Base-by-base conservation (phyloP, 2,329 filamentous ascomycete species). In the Botryotinia narcissicola region DNA sequence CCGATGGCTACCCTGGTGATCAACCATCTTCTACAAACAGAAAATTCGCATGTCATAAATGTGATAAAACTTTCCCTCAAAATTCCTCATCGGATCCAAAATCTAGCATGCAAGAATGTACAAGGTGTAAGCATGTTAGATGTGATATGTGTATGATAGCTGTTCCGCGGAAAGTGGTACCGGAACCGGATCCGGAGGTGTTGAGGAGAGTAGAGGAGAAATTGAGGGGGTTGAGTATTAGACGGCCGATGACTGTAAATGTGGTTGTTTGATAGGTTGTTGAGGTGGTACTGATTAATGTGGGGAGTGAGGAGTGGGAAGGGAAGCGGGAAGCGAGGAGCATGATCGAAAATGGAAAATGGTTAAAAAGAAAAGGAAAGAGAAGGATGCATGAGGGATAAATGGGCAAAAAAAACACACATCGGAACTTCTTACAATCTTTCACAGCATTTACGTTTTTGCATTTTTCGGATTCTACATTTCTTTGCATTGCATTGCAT, bases 1-100 rank as follows among this genome's bases (percentile, higher is more conserved):
- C 90, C 0, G 87, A 89, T 75, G 91, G 90, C 61, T 93, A 93
- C 80, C 91, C 90, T 7, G 90, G 91, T 60, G 91, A 93, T 77
- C 75, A 73, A 32, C 76, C 75, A 16, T 80, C 78, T 10, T 59
- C 73, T 40, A 73, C 18, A 22, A 63, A n/a, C 7, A 69, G 32
- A 7, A 82, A 87, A 70, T 88, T 87, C 79, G 84, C 85, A 46
- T 94, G 92, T 81, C 87, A 90, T 76, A 83, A 86, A 71, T 94
- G 92, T 83, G 85, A 86, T 79, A 85, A 85, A 29, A 84, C 88
- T 59, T 92, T 89, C 80, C 85, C 86, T 0, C 80, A 75, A 74
- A 5, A 66, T 70, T 16, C 77, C 68, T 16, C 62, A 51, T 14
- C 74, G 76, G 72, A 77, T 72, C 22, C 14, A 44, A 67, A 42